These are phyloP conservation scores for Omphalotus guepiniiformis DNA, from an alignment of 768 basidiomycete species.

Conservation along the genomic window DNA sequence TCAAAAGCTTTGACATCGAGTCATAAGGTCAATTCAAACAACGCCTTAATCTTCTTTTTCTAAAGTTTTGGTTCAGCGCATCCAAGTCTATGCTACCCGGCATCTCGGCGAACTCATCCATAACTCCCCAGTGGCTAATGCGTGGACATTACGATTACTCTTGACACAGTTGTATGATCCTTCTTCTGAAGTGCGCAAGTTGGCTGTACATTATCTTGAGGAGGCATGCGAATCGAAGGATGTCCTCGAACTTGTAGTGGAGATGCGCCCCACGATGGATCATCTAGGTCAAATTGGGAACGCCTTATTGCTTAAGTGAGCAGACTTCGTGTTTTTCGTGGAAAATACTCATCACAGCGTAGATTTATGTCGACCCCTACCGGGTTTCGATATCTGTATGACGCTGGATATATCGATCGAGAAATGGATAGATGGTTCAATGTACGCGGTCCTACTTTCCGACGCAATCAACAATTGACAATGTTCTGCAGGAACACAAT, in stretches of 20 bases:
- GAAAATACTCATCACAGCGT: background rate
- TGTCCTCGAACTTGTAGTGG: slow-evolving; percentile 84
- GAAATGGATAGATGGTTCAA: slow-evolving; percentile 98
- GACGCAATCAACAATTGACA: slow-evolving; percentile 8
- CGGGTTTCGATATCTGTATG: slow-evolving; percentile 89
- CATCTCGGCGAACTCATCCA: slow-evolving; percentile 83
- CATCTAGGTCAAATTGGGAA: slow-evolving; percentile 93
- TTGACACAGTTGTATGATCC: slow-evolving; percentile 97
- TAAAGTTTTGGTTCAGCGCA: slow-evolving; percentile 48
- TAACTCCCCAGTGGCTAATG: slow-evolving; percentile 55
- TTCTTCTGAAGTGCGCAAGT: slow-evolving; percentile 81
- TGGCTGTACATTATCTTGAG: slow-evolving; percentile 85
- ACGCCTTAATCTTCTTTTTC: slow-evolving; percentile 1
- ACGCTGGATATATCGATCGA: slow-evolving; percentile 87
- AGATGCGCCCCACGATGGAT: slow-evolving; percentile 92
- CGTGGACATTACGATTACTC: slow-evolving; percentile 88
- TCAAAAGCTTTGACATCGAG: slow-evolving; percentile 94
- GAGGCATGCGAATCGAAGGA: slow-evolving; percentile 85
- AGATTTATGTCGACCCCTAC: slow-evolving; percentile 94
- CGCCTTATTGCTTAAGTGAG: slow-evolving; percentile 80
- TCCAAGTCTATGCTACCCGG: slow-evolving; percentile 83
- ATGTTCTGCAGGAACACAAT: slow-evolving; percentile 73
- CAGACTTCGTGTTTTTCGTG: slow-evolving; percentile 3
- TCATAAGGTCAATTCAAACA: slow-evolving; percentile 55
- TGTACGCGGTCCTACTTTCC: slow-evolving; percentile 39